Conservation (phyloP, 768 basidiomycete species). For the Floccularia luteovirens region DNA sequence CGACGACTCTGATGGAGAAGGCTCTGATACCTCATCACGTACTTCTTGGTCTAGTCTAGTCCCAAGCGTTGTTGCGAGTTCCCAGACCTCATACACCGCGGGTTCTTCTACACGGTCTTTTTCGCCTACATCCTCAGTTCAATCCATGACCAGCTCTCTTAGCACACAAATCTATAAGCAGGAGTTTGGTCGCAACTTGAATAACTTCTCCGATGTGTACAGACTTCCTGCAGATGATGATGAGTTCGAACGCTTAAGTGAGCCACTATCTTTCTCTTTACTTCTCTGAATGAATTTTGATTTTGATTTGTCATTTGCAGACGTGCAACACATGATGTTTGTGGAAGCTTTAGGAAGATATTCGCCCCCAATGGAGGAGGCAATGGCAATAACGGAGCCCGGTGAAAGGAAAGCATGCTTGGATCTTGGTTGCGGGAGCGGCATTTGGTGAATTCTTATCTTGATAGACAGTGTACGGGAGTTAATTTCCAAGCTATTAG, state of each 20-base stretch:
- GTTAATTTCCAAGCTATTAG: conserved; percentile 36
- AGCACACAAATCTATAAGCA: conserved; percentile 50
- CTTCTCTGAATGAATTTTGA: no score
- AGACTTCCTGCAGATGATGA: conserved; percentile 74
- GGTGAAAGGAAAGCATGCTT: conserved; percentile 56
- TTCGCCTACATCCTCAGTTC: conserved; percentile 63
- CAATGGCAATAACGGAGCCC: conserved; percentile 52
- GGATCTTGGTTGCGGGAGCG: conserved; percentile 78
- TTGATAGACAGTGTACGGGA: not conserved
- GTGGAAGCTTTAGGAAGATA: conserved; percentile 62
- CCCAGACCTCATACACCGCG: conserved; percentile 53
- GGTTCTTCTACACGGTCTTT: conserved; percentile 51
- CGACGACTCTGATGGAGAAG: no score
- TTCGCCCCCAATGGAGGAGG: conserved; percentile 43
- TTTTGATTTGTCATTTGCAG: no score
- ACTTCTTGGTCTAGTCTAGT: no score
- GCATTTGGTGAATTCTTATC: conserved; percentile 48
- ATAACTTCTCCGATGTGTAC: conserved; percentile 77
- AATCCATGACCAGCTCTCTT: conserved; percentile 60
- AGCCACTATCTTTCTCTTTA: no score
- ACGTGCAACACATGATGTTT: conserved; percentile 60
- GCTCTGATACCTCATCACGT: no score
- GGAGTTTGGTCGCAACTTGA: conserved; percentile 64
- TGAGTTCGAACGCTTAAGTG: conserved; percentile 64
- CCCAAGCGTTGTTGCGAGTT: conserved; percentile 31